A percentile compares a stretch with the other conserved stretches of the same genome.
Evolutionary conservation across 257 asterid species (phyloP).

Genomic region (Cinchona pubescens): DNA sequence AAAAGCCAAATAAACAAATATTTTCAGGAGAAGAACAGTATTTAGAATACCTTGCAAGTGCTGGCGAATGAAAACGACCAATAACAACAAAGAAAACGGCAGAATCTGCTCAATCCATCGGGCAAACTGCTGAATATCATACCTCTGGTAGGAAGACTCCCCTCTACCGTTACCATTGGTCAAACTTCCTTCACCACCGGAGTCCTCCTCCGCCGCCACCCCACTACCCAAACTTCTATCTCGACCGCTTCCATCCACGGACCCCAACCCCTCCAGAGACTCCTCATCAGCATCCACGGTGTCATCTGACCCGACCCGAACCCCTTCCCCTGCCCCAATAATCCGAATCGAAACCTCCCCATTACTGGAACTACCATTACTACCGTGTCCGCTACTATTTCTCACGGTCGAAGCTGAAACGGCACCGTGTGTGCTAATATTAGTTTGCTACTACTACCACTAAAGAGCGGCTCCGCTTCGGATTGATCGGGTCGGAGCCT

Average conservation of each 20-base stretch:
- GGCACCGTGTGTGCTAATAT: constrained; percentile 13
- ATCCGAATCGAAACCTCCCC: constrained; percentile 86
- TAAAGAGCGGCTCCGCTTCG: constrained; percentile 42
- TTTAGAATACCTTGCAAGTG: constrained; percentile 74
- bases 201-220: constrained; percentile 1
- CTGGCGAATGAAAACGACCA: constrained; percentile 88
- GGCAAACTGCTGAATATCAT: constrained; percentile 77
- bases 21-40: not conserved
- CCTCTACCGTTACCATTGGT: constrained; percentile 21
- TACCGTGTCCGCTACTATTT: constrained; percentile 19
- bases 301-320: constrained; percentile 29
- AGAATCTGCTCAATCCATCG: constrained; percentile 90
- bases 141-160: constrained; percentile 59
- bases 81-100: constrained; percentile 72
- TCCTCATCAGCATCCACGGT: constrained; percentile 35
- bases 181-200: constrained; percentile 20
- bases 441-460: constrained; percentile 16
- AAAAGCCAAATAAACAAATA: not conserved
- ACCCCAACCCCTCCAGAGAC: constrained; percentile 1
- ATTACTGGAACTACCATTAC: constrained; percentile 23
- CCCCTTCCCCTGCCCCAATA: constrained; percentile 42
- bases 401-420: constrained; percentile 1
- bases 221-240: constrained; percentile 19
- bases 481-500: constrained; percentile 53
- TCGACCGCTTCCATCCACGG: constrained; percentile 19